Evolutionary conservation across 1,139 yeast genomes (phyloP).

Genomic region (Yamadazyma membranifaciens): DNA sequence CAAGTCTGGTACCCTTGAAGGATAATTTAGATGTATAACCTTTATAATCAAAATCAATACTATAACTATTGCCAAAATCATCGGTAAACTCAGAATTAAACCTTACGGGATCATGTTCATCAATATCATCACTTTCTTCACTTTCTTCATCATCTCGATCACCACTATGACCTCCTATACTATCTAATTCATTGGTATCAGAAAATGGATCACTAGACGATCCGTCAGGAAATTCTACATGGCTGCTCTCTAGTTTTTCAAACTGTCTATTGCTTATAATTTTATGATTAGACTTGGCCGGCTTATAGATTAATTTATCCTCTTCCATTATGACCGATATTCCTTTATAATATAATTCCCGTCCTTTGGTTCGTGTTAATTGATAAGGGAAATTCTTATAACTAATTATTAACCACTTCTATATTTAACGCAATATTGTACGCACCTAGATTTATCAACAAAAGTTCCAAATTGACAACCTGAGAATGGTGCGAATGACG

Average conservation of each 20-base stretch:
- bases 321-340: conserved; percentile 2
- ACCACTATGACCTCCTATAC: background rate
- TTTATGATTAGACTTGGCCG: conserved; percentile 4
- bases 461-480: background rate
- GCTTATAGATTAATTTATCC: conserved; percentile 3
- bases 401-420: background rate
- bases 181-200: conserved; percentile 2
- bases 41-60: conserved; percentile 36
- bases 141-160: background rate
- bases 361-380: too few species aligned
- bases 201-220: conserved; percentile 3
- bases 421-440: background rate
- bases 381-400: too few species aligned
- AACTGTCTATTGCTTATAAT: conserved; percentile 9
- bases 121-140: conserved; percentile 6
- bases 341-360: too few species aligned
- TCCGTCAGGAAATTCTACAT: conserved; percentile 7
- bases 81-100: conserved; percentile 20
- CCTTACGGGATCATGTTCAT: conserved; percentile 15
- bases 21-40: conserved; percentile 30
- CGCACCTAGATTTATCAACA: too few species aligned
- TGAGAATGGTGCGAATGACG: conserved; percentile 4
- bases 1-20: conserved; percentile 44
- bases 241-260: conserved; percentile 8
- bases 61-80: conserved; percentile 36